These are phyloP conservation scores for Fusarium buxicola DNA, from an alignment of 2,329 filamentous ascomycete species.

Conservation along the genomic window DNA sequence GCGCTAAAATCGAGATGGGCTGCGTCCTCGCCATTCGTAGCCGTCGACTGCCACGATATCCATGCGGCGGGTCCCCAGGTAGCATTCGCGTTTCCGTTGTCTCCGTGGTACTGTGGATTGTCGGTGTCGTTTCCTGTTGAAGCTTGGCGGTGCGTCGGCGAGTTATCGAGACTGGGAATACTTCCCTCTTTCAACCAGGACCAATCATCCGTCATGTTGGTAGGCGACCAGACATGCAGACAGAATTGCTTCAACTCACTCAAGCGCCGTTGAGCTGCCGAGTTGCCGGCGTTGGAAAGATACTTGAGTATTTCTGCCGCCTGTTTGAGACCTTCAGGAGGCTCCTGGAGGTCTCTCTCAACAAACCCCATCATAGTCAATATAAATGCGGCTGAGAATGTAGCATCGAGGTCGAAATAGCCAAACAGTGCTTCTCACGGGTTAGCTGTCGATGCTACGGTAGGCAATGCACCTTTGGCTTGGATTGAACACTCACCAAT, in stretches of 20 bases:
- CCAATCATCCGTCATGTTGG: conserved; percentile 39
- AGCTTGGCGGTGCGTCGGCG: not conserved
- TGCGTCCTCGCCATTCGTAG: not conserved
- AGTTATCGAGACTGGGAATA: not conserved
- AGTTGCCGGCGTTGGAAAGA: conserved; percentile 42
- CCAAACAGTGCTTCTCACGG: conserved; percentile 39
- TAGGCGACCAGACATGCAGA: conserved; percentile 42
- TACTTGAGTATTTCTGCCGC: conserved; percentile 42
- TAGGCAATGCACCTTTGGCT: rapidly evolving
- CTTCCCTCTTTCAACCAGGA: conserved; percentile 24
- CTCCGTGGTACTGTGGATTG: not conserved
- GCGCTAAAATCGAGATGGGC: conserved; percentile 26
- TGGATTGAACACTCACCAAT: conserved; percentile 27
- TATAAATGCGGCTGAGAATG: conserved; percentile 46
- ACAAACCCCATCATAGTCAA: conserved; percentile 47
- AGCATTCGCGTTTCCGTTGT: conserved; percentile 12
- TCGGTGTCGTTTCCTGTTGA: not conserved
- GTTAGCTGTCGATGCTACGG: not conserved
- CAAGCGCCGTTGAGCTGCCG: conserved; percentile 40
- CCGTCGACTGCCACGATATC: conserved; percentile 2
- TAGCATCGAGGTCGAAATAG: conserved; percentile 46
- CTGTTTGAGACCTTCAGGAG: conserved; percentile 41
- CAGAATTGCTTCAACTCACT: conserved; percentile 46
- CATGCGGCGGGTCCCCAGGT: conserved; percentile 1
- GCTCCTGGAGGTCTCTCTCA: conserved; percentile 34